Evolutionary conservation across 805 yeast species (phyloP).

Genomic region (Candida jianshihensis): DNA sequence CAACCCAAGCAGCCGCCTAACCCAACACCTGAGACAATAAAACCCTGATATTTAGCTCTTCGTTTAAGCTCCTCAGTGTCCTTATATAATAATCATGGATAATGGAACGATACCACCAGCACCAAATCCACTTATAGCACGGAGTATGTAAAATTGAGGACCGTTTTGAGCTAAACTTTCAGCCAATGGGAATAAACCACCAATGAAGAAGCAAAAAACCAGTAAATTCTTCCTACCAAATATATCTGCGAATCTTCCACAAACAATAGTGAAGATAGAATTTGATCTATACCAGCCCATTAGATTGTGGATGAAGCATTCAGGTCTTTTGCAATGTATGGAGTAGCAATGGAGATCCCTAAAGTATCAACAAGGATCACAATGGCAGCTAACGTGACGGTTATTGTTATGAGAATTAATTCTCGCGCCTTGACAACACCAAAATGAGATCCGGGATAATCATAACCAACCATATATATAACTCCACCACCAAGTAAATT

Average conservation of each 20-base stretch:
- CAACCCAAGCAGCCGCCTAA: constrained; percentile 40
- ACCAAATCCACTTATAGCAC: constrained; percentile 52
- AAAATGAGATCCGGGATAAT: too few relatives aligned
- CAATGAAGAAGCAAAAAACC: constrained; percentile 30
- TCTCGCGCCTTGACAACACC: too few relatives aligned
- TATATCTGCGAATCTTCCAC: constrained; percentile 49
- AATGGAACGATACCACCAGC: constrained; percentile 46
- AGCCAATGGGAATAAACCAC: constrained; percentile 39
- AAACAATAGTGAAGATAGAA: constrained; percentile 43
- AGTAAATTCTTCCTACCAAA: constrained; percentile 44
- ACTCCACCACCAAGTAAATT: too few relatives aligned
- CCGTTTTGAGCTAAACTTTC: constrained; percentile 46
- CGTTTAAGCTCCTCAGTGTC: constrained; percentile 43
- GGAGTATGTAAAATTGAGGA: constrained; percentile 40
- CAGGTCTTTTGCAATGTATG: constrained; percentile 41
- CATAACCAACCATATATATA: too few relatives aligned
- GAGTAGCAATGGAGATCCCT: constrained; percentile 11
- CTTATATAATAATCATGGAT: constrained; percentile 46
- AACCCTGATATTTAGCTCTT: constrained; percentile 53
- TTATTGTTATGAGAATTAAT: too few relatives aligned
- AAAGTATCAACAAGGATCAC: constrained; percentile 6
- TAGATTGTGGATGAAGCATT: constrained; percentile 41
- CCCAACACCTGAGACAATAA: constrained; percentile 43
- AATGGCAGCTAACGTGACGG: too few relatives aligned
- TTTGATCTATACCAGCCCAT: constrained; percentile 56